Conservation (phyloP, 108 stramenopile species). For the Bacterosira constricta region DNA sequence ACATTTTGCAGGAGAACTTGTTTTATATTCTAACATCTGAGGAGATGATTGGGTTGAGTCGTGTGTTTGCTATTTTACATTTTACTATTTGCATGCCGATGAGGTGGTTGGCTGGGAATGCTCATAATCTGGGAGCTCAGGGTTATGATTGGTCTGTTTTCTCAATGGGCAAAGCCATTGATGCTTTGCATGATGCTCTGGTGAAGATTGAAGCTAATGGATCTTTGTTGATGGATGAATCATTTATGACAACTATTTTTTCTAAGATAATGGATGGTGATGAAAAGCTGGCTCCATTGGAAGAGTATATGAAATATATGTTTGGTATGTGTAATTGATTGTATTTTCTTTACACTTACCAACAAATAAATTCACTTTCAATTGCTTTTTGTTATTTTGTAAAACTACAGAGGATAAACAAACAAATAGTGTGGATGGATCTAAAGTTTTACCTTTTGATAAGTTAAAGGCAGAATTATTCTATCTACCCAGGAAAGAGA, state of each 20-base stretch:
- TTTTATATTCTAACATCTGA: conserved; percentile 4
- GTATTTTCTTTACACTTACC: no score
- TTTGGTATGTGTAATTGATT: no score
- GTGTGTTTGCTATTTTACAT: conserved; percentile 2
- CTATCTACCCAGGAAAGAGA: conserved; percentile 11
- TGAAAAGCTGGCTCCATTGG: conserved; percentile 7
- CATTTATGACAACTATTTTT: conserved; percentile 9
- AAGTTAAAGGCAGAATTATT: conserved; percentile 10
- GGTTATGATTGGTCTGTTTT: conserved; percentile 11
- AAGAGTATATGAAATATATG: conserved; percentile 5
- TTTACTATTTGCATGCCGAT: conserved; percentile 8
- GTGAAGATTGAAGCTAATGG: background rate
- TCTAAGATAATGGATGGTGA: background rate
- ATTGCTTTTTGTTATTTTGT: no score
- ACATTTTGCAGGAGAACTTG: conserved; percentile 18
- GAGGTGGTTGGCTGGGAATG: conserved; percentile 13
- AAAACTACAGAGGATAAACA: conserved; percentile 11
- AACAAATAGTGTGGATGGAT: background rate
- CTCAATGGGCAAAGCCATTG: conserved; percentile 17
- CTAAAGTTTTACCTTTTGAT: conserved; percentile 19
- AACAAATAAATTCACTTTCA: no score
- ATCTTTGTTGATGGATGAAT: conserved; percentile 2
- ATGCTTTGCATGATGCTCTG: background rate
- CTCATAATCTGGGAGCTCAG: conserved; percentile 2
- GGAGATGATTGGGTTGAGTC: conserved; percentile 11